Percentiles rank a stretch among this genome's conserved stretches.
Evolutionary conservation across 768 basidiomycete genomes (phyloP).

Genomic region (Rhodotorula taiwanensis): DNA sequence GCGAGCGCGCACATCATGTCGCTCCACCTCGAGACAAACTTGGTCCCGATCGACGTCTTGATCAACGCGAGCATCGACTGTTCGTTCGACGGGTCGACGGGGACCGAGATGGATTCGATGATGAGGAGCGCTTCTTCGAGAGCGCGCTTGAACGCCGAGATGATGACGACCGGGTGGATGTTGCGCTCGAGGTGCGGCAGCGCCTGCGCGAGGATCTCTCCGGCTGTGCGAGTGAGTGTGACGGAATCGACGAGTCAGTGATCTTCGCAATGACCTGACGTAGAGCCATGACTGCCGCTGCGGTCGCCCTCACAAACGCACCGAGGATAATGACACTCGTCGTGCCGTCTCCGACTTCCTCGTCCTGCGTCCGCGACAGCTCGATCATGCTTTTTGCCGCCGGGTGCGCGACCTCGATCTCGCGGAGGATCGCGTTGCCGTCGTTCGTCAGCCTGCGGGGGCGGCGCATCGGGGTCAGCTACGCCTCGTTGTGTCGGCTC

Average conservation of each 20-base stretch:
- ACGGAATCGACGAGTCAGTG: no score
- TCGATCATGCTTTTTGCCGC: slow-evolving; percentile 99
- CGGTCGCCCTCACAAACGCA: no score
- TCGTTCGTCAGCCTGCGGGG: slow-evolving; percentile 81
- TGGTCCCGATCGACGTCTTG: slow-evolving; percentile 97
- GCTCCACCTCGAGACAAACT: slow-evolving; percentile 92
- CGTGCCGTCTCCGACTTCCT: slow-evolving; percentile 97
- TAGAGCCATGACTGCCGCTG: no score
- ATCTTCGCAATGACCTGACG: no score
- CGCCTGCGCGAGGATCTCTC: slow-evolving; percentile 94
- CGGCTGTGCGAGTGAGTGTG: slow-evolving; percentile 53
- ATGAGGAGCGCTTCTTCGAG: slow-evolving; percentile 85
- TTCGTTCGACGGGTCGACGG: slow-evolving; percentile 79
- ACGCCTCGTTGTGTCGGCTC: rapidly evolving
- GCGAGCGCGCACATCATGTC: slow-evolving; percentile 97
- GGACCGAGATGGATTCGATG: slow-evolving; percentile 76
- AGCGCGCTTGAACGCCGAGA: slow-evolving; percentile 94
- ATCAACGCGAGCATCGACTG: slow-evolving; percentile 90
- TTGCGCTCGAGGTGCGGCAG: slow-evolving; percentile 87
- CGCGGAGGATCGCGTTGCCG: slow-evolving; percentile 95
- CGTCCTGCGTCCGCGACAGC: slow-evolving; percentile 92
- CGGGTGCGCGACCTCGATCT: slow-evolving; percentile 97
- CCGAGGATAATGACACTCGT: slow-evolving; percentile 97
- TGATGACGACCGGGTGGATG: slow-evolving; percentile 98
- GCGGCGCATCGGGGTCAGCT: background rate